Percentiles rank a stretch among this genome's conserved stretches.
These are phyloP conservation scores for Hypseocharis bilobata DNA, from an alignment of 441 rosid species.

Conservation along the genomic window DNA sequence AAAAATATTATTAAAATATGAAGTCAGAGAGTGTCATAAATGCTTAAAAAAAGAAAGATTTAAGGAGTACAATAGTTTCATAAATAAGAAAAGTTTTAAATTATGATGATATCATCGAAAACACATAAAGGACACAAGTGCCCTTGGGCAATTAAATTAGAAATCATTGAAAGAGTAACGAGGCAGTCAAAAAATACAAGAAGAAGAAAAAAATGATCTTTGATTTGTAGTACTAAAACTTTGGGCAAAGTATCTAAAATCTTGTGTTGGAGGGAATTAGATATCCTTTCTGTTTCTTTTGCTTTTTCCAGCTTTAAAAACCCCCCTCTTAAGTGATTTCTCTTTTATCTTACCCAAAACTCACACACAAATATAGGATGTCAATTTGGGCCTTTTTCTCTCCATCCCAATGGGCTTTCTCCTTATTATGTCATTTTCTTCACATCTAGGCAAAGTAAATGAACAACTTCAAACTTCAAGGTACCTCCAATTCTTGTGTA, in stretches of 20 bases:
- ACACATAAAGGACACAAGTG: background rate
- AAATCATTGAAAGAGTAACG: conserved; percentile 11
- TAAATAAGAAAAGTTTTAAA: background rate
- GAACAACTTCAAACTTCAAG: conserved; percentile 15
- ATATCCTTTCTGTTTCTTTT: conserved; percentile 23
- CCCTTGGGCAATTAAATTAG: conserved; percentile 1
- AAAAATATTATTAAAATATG: no score
- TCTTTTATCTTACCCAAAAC: conserved; percentile 8
- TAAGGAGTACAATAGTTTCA: background rate
- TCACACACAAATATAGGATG: conserved; percentile 2
- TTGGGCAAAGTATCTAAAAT: conserved; percentile 30
- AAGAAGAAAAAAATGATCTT: conserved; percentile 26
- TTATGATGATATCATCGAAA: background rate
- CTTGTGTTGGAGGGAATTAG: conserved; percentile 11
- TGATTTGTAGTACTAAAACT: conserved; percentile 25
- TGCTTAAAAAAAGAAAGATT: no score
- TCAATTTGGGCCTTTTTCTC: background rate
- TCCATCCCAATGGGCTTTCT: background rate
- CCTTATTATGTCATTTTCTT: conserved; percentile 18
- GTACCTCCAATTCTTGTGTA: background rate
- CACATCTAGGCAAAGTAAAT: conserved; percentile 9
- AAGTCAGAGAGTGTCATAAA: no score
- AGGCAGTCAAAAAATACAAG: conserved; percentile 31
- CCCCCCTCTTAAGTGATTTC: conserved; percentile 3
- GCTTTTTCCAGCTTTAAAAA: conserved; percentile 31